These are phyloP conservation scores for Exophiala spinifera DNA, from an alignment of 2,329 filamentous ascomycete species.

Conservation along the genomic window DNA sequence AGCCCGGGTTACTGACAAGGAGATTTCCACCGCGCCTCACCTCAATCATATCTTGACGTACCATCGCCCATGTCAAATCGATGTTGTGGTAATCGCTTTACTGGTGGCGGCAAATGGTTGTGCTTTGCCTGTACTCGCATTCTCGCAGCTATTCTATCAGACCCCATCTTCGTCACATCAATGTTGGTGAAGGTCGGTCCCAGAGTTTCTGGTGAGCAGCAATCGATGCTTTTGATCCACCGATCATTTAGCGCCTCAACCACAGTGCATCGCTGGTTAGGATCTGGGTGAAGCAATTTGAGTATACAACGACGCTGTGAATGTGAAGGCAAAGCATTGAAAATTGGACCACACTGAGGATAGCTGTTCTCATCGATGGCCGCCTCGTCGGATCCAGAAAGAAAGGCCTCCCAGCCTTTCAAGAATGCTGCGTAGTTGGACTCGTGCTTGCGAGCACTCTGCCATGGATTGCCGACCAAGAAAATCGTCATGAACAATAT, in stretches of 20 bases:
- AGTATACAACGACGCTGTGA: constrained; percentile 69
- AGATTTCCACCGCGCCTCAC: not conserved
- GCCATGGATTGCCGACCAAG: constrained; percentile 72
- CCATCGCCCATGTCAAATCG: constrained; percentile 33
- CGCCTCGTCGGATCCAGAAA: constrained; percentile 34
- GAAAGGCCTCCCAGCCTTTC: constrained; percentile 67
- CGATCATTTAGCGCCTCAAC: constrained; percentile 65
- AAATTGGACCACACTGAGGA: constrained; percentile 63
- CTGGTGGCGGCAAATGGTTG: constrained; percentile 34
- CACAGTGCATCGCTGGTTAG: constrained; percentile 66
- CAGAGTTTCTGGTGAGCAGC: constrained; percentile 69
- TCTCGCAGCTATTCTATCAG: constrained; percentile 27
- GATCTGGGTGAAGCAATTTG: constrained; percentile 79
- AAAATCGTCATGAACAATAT: constrained; percentile 78
- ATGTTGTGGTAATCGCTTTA: constrained; percentile 31
- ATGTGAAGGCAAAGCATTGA: constrained; percentile 63
- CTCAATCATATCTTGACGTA: constrained; percentile 25
- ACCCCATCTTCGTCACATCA: constrained; percentile 31
- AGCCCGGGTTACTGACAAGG: no score
- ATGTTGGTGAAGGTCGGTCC: constrained; percentile 51
- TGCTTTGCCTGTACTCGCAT: constrained; percentile 34
- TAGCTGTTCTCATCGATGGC: constrained; percentile 59
- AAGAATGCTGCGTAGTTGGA: constrained; percentile 64
- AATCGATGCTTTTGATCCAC: constrained; percentile 73
- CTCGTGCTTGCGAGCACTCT: constrained; percentile 58